A percentile compares a stretch with the other conserved stretches of the same genome.
Conservation (phyloP, 805 yeast genomes). For the Spathaspora hagerdaliae region DNA sequence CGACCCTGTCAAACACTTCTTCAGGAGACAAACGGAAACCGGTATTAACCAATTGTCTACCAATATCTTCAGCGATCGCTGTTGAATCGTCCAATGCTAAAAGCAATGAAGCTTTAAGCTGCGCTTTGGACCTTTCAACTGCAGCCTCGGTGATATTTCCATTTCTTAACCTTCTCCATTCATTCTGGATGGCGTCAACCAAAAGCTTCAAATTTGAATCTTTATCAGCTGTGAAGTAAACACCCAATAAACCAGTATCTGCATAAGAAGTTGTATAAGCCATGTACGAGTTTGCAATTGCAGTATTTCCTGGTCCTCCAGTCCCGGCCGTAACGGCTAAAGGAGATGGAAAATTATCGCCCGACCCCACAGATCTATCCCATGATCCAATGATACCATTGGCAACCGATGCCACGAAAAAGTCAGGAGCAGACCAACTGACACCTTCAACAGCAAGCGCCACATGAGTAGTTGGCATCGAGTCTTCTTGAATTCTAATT, state of each 20-base stretch:
- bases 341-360: conserved; percentile 81
- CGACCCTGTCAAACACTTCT: conserved; percentile 71
- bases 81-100: conserved; percentile 92
- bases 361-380: conserved; percentile 90
- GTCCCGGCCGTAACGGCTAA: conserved; percentile 65
- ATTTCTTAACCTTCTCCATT: conserved; percentile 81
- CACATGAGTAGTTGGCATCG: conserved; percentile 84
- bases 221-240: conserved; percentile 83
- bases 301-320: conserved; percentile 52
- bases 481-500: conserved; percentile 73
- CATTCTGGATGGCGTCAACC: conserved; percentile 71
- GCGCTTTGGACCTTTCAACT: conserved; percentile 92
- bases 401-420: conserved; percentile 90
- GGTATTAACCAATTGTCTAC: conserved; percentile 93
- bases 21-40: conserved; percentile 75
- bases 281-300: conserved; percentile 91
- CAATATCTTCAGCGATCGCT: conserved; percentile 95
- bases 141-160: conserved; percentile 81
- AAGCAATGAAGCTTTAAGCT: conserved; percentile 85
- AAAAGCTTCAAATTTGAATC: conserved; percentile 61
- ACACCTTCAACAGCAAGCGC: conserved; percentile 98
- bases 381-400: conserved; percentile 97
- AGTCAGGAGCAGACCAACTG: conserved; percentile 94
- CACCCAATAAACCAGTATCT: conserved; percentile 97
- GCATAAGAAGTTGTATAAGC: conserved; percentile 96